Evolutionary conservation across 192 early-diverging fungal genomes (phyloP).

Genomic region (Globomyces pollinis-pini): DNA sequence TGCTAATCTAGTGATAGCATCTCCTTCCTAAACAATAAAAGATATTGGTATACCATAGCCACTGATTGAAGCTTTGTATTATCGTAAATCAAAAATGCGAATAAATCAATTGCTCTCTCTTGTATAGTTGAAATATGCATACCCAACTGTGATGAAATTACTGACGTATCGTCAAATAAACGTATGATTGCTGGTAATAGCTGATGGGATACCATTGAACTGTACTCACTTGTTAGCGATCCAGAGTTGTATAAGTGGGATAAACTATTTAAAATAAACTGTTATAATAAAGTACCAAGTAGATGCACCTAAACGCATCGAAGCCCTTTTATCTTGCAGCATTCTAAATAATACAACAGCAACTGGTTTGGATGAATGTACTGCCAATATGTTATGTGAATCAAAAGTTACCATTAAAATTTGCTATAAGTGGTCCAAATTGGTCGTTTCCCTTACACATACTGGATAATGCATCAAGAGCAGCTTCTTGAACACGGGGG

Average conservation of each 20-base stretch:
- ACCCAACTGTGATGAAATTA: constrained; percentile 13
- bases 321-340: constrained; percentile 55
- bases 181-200: constrained; percentile 65
- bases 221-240: constrained; percentile 41
- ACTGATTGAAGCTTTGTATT: constrained; percentile 67
- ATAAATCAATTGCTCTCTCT: constrained; percentile 60
- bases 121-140: constrained; percentile 31
- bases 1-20: constrained; percentile 59
- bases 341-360: constrained; percentile 56
- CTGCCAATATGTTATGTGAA: constrained; percentile 27
- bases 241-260: constrained; percentile 59
- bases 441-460: constrained; percentile 55
- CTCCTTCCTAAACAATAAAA: constrained; percentile 50
- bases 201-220: constrained; percentile 40
- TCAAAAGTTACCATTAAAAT: constrained; percentile 33
- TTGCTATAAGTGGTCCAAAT: constrained; percentile 42
- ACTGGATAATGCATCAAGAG: constrained; percentile 65
- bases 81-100: constrained; percentile 63
- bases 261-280: constrained; percentile 24
- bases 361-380: constrained; percentile 28
- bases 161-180: constrained; percentile 46
- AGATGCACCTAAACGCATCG: constrained; percentile 60
- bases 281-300: constrained; percentile 50
- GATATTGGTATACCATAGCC: constrained; percentile 29
- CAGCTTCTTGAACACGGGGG: constrained; percentile 67